phyloP scores from a whole-genome alignment of 2,329 filamentous ascomycete species.

The Talaromyces sp. region DNA sequence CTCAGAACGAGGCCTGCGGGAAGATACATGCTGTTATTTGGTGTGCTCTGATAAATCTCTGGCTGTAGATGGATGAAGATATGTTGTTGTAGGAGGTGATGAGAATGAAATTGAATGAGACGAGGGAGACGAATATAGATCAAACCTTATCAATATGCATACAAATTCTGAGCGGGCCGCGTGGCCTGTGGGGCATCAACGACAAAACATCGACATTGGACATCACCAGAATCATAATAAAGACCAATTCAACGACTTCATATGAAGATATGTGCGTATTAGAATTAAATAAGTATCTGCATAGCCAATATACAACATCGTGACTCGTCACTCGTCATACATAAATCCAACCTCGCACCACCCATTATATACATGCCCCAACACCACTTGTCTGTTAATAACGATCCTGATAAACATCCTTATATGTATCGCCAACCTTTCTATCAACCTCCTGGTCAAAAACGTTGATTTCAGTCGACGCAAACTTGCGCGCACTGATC shows the following conservation, averaged over 20 bases:
- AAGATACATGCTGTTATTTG: neutral
- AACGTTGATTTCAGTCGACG: constrained; percentile 54
- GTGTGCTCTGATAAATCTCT: neutral
- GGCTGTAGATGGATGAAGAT: neutral
- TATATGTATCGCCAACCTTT: constrained; percentile 16
- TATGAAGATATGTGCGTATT: neutral
- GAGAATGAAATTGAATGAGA: neutral
- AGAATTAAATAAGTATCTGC: neutral
- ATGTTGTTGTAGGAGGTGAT: no score
- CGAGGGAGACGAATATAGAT: neutral
- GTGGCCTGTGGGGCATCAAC: constrained; percentile 5
- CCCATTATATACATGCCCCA: neutral
- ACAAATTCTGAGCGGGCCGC: neutral
- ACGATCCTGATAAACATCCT: constrained; percentile 8
- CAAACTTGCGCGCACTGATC: constrained; percentile 70
- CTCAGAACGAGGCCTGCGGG: neutral
- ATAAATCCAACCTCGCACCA: neutral
- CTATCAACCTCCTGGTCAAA: constrained; percentile 43
- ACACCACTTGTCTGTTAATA: neutral
- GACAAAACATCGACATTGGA: neutral
- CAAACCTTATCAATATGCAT: neutral
- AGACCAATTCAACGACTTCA: no score
- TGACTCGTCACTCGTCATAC: neutral
- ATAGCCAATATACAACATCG: neutral
- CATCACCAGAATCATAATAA: no score